Evolutionary conservation across 176 grass and related monocot genomes (phyloP).

Genomic region (Musa troglodytarum): DNA sequence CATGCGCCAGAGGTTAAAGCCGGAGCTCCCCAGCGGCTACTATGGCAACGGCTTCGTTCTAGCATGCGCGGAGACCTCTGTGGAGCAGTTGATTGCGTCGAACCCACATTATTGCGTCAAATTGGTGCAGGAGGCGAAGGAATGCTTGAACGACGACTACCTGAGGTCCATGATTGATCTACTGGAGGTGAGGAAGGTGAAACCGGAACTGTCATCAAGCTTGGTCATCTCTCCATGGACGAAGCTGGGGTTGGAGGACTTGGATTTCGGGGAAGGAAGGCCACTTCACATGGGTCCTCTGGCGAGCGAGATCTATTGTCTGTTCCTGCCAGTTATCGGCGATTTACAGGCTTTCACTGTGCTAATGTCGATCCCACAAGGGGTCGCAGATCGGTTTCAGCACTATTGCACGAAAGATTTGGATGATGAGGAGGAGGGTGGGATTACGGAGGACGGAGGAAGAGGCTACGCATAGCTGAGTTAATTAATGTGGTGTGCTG

Average conservation of each 20-base stretch:
- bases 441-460: neutral
- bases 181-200: slow-evolving; percentile 37
- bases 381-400: slow-evolving; percentile 40
- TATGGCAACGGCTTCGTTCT: slow-evolving; percentile 94
- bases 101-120: slow-evolving; percentile 28
- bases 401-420: slow-evolving; percentile 29
- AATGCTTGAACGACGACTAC: slow-evolving; percentile 45
- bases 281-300: slow-evolving; percentile 71
- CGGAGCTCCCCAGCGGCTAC: slow-evolving; percentile 54
- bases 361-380: slow-evolving; percentile 62
- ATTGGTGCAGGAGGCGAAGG: slow-evolving; percentile 71
- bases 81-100: slow-evolving; percentile 17
- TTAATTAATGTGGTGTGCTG: no score
- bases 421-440: neutral
- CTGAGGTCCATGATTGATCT: slow-evolving; percentile 71
- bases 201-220: slow-evolving; percentile 56
- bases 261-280: slow-evolving; percentile 62
- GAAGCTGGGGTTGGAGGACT: slow-evolving; percentile 59
- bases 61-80: slow-evolving; percentile 61
- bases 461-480: neutral
- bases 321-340: slow-evolving; percentile 57
- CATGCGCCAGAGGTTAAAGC: slow-evolving; percentile 43
- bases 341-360: slow-evolving; percentile 51
- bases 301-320: slow-evolving; percentile 88
- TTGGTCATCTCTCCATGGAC: slow-evolving; percentile 87